Evolutionary conservation across 208 protist species (phyloP).

Genomic region (Crithidia sp.): DNA sequence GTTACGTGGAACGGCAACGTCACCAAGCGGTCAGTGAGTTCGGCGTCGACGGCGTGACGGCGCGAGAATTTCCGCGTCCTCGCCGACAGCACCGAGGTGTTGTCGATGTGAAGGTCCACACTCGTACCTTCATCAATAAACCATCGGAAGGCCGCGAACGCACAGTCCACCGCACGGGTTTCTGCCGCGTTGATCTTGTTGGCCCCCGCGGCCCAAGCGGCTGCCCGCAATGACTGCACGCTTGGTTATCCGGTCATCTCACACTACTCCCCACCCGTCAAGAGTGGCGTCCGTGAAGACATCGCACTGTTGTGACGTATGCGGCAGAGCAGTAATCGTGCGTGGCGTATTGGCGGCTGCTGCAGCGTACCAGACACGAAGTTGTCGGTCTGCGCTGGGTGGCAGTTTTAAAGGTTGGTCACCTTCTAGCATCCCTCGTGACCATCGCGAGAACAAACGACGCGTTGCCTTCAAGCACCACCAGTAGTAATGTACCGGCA

Average conservation of each 20-base stretch:
- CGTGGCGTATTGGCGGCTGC: not conserved
- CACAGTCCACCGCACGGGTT: slow-evolving; percentile 16
- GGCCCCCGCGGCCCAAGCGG: slow-evolving; percentile 3
- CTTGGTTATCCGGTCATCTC: slow-evolving; percentile 13
- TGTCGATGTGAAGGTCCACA: slow-evolving; percentile 23
- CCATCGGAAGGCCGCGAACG: slow-evolving; percentile 1
- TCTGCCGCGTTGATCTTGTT: slow-evolving; percentile 28
- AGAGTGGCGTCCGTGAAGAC: slow-evolving; percentile 31
- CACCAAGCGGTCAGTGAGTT: not conserved
- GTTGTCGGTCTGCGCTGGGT: not conserved
- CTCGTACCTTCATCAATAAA: not conserved
- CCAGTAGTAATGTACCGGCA: slow-evolving; percentile 24
- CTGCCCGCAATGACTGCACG: slow-evolving; percentile 5
- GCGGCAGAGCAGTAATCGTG: not conserved
- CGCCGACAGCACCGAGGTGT: slow-evolving; percentile 25
- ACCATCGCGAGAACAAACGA: slow-evolving; percentile 18
- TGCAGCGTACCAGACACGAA: not conserved
- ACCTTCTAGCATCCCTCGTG: slow-evolving; percentile 4
- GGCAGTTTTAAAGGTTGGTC: slow-evolving; percentile 3
- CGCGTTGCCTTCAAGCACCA: slow-evolving; percentile 23
- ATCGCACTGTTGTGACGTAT: slow-evolving; percentile 1
- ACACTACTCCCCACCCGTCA: slow-evolving; percentile 30
- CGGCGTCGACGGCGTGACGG: slow-evolving; percentile 15
- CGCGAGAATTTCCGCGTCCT: not conserved
- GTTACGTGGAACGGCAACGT: not conserved